Evolutionary conservation across 2,329 filamentous ascomycete genomes (phyloP), one percentile per base, ranked within the genome.

Genomic region (Sporothrix protearum): DNA sequence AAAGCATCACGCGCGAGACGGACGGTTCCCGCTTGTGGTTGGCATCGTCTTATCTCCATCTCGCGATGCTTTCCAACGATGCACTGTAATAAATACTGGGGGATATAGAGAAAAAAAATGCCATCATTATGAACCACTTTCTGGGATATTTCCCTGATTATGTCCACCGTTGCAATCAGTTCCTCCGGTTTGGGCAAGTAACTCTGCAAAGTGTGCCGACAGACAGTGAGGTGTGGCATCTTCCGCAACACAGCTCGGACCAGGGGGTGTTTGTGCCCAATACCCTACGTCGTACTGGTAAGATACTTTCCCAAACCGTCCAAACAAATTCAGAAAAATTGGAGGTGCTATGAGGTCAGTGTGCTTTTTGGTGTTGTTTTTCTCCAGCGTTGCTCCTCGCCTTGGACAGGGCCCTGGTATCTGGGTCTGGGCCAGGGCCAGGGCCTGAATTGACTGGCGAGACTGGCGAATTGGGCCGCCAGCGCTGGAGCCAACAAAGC

Each of bases 241-340:
- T 28, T 68, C 30, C 67, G 67, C 67, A 51, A 69, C 67, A 69
- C 47, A 69, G 67, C 67, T 57, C 51, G 33, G 67, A 69, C 67
- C 33, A 57, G 67, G 67, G 67, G 64, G 1, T 39, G 47, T 39
- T 68, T 36, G 30, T 36, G 63, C 9, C 19, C 33, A 36, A 4
- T 61, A 47, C 42, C n/a, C n/a, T n/a, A n/a, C n/a, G n/a, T n/a
- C n/a, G n/a, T n/a, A n/a, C n/a, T n/a, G n/a, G n/a, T n/a, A n/a
- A n/a, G n/a, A n/a, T n/a, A n/a, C n/a, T n/a, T 47, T 47, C 14
- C 12, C 42, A 47, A 19, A 19, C 16, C 42, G 42, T 36, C 33
- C 33, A 19, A 42, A 14, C 10, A 42, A 8, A 16, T 47, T 47
- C 3, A 19, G 39, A 59, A 39, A 5, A 39, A 33, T 30, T 22